Evolutionary conservation across 345 rosid species (phyloP).

Genomic region (Citrus mangshanensis): DNA sequence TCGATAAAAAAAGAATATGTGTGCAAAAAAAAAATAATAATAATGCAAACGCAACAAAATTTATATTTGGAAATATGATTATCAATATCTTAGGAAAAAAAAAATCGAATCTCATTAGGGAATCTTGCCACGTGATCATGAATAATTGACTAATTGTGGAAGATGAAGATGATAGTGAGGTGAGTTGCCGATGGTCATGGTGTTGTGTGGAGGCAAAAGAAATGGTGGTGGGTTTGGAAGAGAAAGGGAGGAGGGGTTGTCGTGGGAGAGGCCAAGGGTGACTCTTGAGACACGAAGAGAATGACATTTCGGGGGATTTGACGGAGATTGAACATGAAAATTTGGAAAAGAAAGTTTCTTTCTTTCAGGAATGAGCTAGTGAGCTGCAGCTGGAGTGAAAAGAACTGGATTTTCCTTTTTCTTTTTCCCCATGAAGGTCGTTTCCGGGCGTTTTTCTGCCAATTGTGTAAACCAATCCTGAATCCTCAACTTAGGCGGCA

Average conservation of each 20-base stretch:
- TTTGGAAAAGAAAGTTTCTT: too few relatives aligned
- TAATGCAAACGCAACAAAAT: too few relatives aligned
- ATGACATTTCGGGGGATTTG: conserved; percentile 39
- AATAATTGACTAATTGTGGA: neutral
- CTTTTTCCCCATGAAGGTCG: neutral
- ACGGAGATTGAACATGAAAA: conserved; percentile 8
- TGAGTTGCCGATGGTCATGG: conserved; percentile 20
- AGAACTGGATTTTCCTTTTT: neutral
- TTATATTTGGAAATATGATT: too few relatives aligned
- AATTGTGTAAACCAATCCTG: neutral
- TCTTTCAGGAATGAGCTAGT: too few relatives aligned
- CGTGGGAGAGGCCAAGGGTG: conserved; percentile 40
- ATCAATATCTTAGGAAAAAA: too few relatives aligned
- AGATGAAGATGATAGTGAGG: conserved; percentile 26
- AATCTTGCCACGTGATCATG: too few relatives aligned
- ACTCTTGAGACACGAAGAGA: conserved; percentile 52
- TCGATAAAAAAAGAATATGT: too few relatives aligned
- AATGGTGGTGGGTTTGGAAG: conserved; percentile 33
- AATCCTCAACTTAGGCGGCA: neutral
- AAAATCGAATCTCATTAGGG: too few relatives aligned
- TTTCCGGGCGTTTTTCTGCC: neutral
- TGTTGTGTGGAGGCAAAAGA: conserved; percentile 30
- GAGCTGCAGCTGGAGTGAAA: neutral
- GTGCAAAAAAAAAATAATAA: too few relatives aligned
- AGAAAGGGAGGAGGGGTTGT: conserved; percentile 26